Evolutionary conservation across 495 filamentous ascomycete genomes (phyloP), one percentile per base, ranked within the genome.

Genomic region (Platismatia glauca): DNA sequence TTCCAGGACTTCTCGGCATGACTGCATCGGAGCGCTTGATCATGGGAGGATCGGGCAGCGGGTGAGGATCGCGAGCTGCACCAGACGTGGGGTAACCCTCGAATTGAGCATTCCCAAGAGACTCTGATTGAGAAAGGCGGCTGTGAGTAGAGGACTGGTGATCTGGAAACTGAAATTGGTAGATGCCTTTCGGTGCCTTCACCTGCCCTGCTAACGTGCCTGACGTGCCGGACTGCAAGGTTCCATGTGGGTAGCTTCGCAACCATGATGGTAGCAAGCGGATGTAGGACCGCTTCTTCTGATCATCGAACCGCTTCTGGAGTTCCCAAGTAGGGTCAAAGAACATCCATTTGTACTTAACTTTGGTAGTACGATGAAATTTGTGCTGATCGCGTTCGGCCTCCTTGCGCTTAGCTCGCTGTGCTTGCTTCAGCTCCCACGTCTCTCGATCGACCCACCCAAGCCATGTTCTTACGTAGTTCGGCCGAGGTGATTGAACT

Each of bases 181-280:
- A 50, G 8, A 50, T 29, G 24, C 46, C 46, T 50, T 29, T 50
- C 12, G 46, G 24, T 50, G 24, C 9, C 46, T 50, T 29, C 22
- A 22, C 11, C 46, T 27, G 46, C 22, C 31, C 4, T 16, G 27
- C 15, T 15, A 31, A 16, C 1, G 2, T 18, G 13, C 18, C 27
- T 7, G n/a, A n/a, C n/a, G n/a, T n/a, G n/a, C n/a, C n/a, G n/a
- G 48, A 18, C 24, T 52, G 48, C 13, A 52, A 0, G 13, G 24
- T 52, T 18, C 48, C 48, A 6, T 52, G 48, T 5, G 48, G 48
- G 48, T 52, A 52, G 48, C 48, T 52, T 52, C 48, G 48, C 27
- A 52, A 31, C 48, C 48, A 31, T 12, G 48, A 52, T 4, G 48
- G 48, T 52, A 52, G 48, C 12, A 52, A 52, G 48, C 48, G 48